These are phyloP conservation scores for Paracoccidioides brasiliensis DNA, from an alignment of 2,329 filamentous ascomycete species.

Conservation along the genomic window DNA sequence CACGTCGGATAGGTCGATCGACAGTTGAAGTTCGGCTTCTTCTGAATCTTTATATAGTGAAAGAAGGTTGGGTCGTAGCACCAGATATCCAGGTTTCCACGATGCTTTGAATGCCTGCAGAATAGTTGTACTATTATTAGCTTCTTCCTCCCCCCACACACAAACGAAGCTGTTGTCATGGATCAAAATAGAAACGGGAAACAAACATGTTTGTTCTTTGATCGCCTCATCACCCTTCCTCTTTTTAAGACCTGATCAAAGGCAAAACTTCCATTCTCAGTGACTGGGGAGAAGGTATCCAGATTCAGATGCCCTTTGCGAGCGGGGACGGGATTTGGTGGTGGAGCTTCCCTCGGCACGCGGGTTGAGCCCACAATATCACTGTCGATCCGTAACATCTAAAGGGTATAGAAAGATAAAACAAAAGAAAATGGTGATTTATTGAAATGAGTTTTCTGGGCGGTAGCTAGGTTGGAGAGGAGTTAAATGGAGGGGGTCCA, in stretches of 20 bases:
- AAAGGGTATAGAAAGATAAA: not conserved
- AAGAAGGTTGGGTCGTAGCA: conserved; percentile 77
- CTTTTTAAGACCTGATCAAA: conserved; percentile 89
- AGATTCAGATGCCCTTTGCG: conserved; percentile 40
- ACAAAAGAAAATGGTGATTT: not conserved
- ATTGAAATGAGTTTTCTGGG: not conserved
- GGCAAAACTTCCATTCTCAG: conserved; percentile 89
- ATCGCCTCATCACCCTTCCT: conserved; percentile 74
- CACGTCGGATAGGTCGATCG: conserved; percentile 76
- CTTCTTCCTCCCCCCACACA: not conserved
- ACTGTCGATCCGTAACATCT: conserved; percentile 1
- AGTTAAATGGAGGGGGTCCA: not conserved
- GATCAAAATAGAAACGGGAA: conserved; percentile 4
- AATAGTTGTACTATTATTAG: not conserved
- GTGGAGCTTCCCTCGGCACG: not conserved
- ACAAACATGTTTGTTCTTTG: conserved; percentile 78
- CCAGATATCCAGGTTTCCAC: conserved; percentile 83
- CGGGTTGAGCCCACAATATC: not conserved
- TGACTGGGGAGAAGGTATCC: conserved; percentile 70
- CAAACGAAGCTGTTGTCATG: too few relatives aligned
- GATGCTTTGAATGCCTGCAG: conserved; percentile 44
- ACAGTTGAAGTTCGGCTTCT: conserved; percentile 77
- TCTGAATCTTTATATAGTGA: conserved; percentile 89
- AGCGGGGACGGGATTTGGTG: conserved; percentile 9
- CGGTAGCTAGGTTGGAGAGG: not conserved